Evolutionary conservation across 345 rosid species (phyloP).

Genomic region (Psidium guajava): DNA sequence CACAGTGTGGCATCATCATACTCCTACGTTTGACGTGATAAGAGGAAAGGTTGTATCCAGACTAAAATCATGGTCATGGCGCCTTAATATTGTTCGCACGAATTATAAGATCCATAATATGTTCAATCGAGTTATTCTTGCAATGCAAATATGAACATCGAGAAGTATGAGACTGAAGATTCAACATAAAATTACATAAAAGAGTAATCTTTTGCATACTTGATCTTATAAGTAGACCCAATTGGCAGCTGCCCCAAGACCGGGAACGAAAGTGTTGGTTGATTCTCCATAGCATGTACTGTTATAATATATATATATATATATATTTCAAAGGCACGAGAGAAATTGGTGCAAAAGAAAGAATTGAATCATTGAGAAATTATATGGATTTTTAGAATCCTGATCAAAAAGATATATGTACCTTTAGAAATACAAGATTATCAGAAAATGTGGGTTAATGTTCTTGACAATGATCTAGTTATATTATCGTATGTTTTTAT

Average conservation of each 20-base stretch:
- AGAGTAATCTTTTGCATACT: no score
- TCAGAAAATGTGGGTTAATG: not conserved
- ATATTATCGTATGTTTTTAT: not conserved
- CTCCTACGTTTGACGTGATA: not conserved
- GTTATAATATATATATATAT: not conserved
- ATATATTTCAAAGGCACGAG: not conserved
- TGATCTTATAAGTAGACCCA: not conserved
- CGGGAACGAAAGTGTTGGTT: not conserved
- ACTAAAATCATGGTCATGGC: not conserved
- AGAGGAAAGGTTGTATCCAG: not conserved
- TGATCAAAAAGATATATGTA: no score
- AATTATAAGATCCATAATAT: not conserved
- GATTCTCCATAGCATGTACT: not conserved
- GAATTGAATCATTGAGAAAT: not conserved
- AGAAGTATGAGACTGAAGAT: not conserved
- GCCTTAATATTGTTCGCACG: not conserved
- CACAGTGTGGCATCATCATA: not conserved
- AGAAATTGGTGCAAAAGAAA: not conserved
- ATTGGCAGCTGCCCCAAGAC: rapidly evolving
- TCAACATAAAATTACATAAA: not conserved
- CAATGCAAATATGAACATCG: not conserved
- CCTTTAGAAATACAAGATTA: not conserved
- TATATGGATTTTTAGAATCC: no score
- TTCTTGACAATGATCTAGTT: not conserved
- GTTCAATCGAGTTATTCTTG: not conserved